Evolutionary conservation across 495 filamentous ascomycete species (phyloP), one percentile per base, ranked within the genome.

Genomic region (Collariella sp.): DNA sequence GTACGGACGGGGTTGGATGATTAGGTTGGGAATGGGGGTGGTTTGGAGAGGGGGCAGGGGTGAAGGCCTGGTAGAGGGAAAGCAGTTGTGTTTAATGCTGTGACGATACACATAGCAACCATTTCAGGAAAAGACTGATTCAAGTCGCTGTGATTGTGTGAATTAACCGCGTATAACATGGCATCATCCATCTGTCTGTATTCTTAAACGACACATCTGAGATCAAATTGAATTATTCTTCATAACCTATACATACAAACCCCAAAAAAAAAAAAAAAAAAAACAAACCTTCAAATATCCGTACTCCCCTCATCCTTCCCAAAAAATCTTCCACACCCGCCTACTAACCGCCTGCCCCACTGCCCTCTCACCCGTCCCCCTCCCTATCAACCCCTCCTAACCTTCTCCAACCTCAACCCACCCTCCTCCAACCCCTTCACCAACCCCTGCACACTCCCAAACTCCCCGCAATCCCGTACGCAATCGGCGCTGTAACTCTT

Each of bases 311-410:
- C 79, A 67, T 91, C 84, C 67, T 71, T 3, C 84, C 82, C 66
- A 79, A 83, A 62, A 91, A 89, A 91, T 81, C 65, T 83, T 88
- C 56, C 83, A 79, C 38, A 94, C 60, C 54, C 88, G 75, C 68
- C 74, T 78, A 59, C 88, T 91, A n/a, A 84, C 75, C 1, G 84
- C 79, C 36, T 72, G 79, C 6, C 88, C 88, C 20, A 94, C 73
- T 12, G 77, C 76, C 16, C 81, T 68, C 46, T 85, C 83, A 2
- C 81, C 80, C 43, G 83, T 76, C 77, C 6, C 88, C 88, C 55
- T 83, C 80, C 55, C 76, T 82, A 50, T 87, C 88, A 0, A 83
- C 79, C 77, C 77, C 85, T 89, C 69, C 65, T 59, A 20, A 89
- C 73, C 63, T 81, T 72, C 57, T 86, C 79, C 18, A 93, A 61